Evolutionary conservation across 495 filamentous ascomycete species (phyloP), one percentile per base, ranked within the genome.

Genomic region (Daldinia loculata): DNA sequence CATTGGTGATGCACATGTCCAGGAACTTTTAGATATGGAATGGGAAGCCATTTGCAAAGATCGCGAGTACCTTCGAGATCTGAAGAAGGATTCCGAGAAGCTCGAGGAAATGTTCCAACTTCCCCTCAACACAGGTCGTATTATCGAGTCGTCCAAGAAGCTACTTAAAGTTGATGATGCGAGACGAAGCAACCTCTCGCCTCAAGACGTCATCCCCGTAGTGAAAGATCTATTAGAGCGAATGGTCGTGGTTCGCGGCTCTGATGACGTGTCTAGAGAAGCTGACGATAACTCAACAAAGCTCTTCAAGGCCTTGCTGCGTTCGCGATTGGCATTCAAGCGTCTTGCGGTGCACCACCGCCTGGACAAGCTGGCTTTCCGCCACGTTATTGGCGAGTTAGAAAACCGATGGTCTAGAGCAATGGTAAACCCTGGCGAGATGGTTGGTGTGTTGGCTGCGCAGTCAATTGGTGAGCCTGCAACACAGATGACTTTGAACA

Each of bases 401-500:
- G 93, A 98, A 82, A 91, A 83, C 74, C 88, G 93, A 43, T 99
- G 97, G 85, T 84, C 88, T 19, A 87, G 89, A 74, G 88, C 96
- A 50, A 84, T 87, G 61, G 95, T 96, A 38, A 90, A 88, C 67
- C 93, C 95, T 34, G 95, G 95, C 71, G 95, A 99, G 79, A 99
- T 99, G 95, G 96, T 98, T 61, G 95, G 95, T 78, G 96, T 98
- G 34, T 86, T 99, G 75, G 95, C 95, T 61, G 95, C 95, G 11
- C 95, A 99, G 81, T 98, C 94, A 27, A 98, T 99, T 79, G 95
- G 95, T 84, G 95, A 99, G 79, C 95, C 95, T 19, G 95, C 95
- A 50, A 99, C 95, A 2, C 95, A 99, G 83, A 99, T 99, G 95
- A 99, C 95, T 0, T 80, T 99, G 53, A 99, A 99, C 81, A 99